A percentile compares a stretch with the other conserved stretches of the same genome.
Conservation (phyloP, 495 filamentous ascomycete species). For the Aspergillus nidulans region DNA sequence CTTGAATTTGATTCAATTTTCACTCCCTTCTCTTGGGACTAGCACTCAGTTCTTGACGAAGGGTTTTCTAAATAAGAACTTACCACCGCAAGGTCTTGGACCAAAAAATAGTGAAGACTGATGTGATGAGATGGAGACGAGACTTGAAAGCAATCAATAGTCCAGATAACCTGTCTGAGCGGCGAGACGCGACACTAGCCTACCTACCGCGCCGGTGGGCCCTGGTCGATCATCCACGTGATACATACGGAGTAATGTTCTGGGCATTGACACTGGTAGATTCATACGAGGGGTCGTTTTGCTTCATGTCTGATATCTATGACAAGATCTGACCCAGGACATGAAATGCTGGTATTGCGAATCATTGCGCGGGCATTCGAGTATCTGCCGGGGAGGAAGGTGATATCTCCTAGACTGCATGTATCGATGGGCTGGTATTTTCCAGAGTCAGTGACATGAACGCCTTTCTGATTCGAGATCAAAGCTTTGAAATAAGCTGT, state of each 20-base stretch:
- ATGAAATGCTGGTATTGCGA: background rate
- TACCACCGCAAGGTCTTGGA: no score
- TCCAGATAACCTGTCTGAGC: no score
- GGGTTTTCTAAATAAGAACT: no score
- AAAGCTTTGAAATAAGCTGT: background rate
- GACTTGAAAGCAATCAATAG: no score
- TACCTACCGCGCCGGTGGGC: background rate
- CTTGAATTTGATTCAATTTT: background rate
- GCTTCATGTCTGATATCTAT: background rate
- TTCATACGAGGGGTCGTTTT: background rate
- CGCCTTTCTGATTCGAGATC: background rate
- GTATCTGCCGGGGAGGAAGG: background rate
- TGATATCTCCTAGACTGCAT: background rate
- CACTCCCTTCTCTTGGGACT: no score
- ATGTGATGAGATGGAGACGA: background rate
- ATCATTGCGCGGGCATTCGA: background rate
- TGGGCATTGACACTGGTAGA: no score
- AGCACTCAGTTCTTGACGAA: no score
- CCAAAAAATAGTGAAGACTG: no score
- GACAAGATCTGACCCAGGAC: background rate
- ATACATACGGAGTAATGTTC: background rate
- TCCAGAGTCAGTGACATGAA: background rate
- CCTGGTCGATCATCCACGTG: background rate
- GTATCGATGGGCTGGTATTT: background rate
- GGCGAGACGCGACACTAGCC: background rate